A percentile compares a stretch with the other conserved stretches of the same genome.
Evolutionary conservation across 495 filamentous ascomycete species (phyloP).

Genomic region (Podospora pseudoanserina): DNA sequence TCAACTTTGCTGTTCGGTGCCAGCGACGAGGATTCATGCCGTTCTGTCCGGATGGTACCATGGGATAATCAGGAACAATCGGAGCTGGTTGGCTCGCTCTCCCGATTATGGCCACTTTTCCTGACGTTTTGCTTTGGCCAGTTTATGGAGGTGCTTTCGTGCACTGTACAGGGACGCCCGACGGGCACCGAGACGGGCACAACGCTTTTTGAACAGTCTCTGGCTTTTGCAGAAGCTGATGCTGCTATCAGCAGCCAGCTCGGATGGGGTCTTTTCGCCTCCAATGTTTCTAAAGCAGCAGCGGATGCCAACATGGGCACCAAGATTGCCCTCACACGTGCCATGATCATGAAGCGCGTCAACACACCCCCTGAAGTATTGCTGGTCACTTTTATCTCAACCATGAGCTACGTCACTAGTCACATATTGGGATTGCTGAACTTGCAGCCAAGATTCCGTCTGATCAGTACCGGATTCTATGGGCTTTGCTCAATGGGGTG

Average conservation of each 20-base stretch:
- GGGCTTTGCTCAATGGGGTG: conserved; percentile 81
- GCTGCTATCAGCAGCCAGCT: conserved; percentile 73
- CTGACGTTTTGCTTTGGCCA: conserved; percentile 75
- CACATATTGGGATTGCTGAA: conserved; percentile 76
- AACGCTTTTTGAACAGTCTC: conserved; percentile 93
- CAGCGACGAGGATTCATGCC: conserved; percentile 66
- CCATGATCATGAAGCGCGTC: conserved; percentile 56
- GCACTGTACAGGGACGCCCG: conserved; percentile 80
- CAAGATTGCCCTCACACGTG: conserved; percentile 48
- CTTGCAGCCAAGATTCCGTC: conserved; percentile 69
- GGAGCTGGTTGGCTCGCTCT: conserved; percentile 68
- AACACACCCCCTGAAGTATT: conserved; percentile 91
- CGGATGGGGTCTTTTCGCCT: conserved; percentile 61
- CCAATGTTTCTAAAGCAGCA: conserved; percentile 36
- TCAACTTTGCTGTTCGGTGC: conserved; percentile 65
- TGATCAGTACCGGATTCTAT: conserved; percentile 85
- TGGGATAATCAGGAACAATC: conserved; percentile 36
- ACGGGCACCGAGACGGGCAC: conserved; percentile 85
- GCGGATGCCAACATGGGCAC: conserved; percentile 33
- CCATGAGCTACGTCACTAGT: conserved; percentile 82
- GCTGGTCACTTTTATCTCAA: conserved; percentile 79
- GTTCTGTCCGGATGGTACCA: conserved; percentile 66
- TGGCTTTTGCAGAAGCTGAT: conserved; percentile 95
- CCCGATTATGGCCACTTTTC: conserved; percentile 85
- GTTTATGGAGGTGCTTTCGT: conserved; percentile 81